Evolutionary conservation across 495 filamentous ascomycete genomes (phyloP), one percentile per base, ranked within the genome.

Genomic region (Emericellopsis terricola): DNA sequence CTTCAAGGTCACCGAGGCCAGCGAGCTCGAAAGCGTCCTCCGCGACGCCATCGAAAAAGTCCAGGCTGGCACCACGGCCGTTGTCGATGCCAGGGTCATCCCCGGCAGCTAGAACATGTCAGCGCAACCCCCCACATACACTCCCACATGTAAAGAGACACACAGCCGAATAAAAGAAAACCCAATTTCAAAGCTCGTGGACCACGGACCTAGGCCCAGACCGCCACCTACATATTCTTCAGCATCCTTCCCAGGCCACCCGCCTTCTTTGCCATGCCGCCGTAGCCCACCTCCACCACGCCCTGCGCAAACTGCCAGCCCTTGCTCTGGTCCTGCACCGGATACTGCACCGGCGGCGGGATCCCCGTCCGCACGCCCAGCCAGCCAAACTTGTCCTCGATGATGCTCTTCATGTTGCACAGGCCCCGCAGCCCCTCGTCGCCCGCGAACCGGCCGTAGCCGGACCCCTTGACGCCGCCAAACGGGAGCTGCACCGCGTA

Each of bases 401-500:
- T 91, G 17, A 96, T 61, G 15, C 79, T 65, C 60, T 96, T 97
- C 17, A 73, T 40, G 57, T 94, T 94, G 46, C 83, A 89, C 31
- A 96, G 44, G 0, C 69, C 71, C 19, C 83, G 68, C 37, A 97
- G 54, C 2, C 91, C 89, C 49, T 97, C 89, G 31, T 78, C 79
- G 23, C 82, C 89, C 0, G 80, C 89, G 60, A 97, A 96, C 11
- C 89, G 60, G 4, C 91, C 89, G 52, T 96, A 94, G 2, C 89
- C 89, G 27, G 77, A 85, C 0, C 83, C 86, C 37, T 69, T 68
- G 14, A 80, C 70, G 16, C 89, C 89, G 15, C 89, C 89, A 50
- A 97, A 97, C 0, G 89, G 89, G 11, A 97, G 53, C 55, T 89
- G 81, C 11, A 91, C 81, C 16, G 86, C 78, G 52, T 97, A 97